Base-by-base conservation (phyloP, 345 rosid species). In the Stellera chamaejasme region DNA sequence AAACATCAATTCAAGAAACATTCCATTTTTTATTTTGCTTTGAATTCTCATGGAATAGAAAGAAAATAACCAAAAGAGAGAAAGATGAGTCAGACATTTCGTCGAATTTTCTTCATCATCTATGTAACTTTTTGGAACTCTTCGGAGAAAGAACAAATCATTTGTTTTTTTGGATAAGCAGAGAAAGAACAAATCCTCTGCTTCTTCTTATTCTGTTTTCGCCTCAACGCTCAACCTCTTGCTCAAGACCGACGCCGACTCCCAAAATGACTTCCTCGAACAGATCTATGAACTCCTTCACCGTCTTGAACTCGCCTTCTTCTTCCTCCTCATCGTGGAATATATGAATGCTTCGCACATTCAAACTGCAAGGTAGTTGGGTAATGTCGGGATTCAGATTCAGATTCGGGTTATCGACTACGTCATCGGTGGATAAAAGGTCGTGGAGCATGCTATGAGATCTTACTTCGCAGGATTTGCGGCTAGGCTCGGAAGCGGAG, bases 201-300 rank as follows among this genome's bases (percentile, higher is more conserved):
- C 62, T 77, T 67, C 72, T 56, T 77, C 45, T 61, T 45, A 65
- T 72, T 80, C 59, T 80, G 82, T 64, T 73, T 82, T 47, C 66
- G 75, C 51, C 87, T 68, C 75, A 82, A 79, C 77, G 73, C 71
- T 79, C 50, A 86, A 55, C 23, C 67, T 86, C 79, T 73, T 81
- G 62, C 87, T 75, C 28, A 81, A 79, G 39, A 75, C 78, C 23
- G 89, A 82, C 5, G 36, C 36, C 36, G 36, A 28, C 36, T 28
- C 36, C 36, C 36, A 28, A 28, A 28, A 84, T 83, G 47, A 82
- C 67, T 14, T 72, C 79, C 15, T 74, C 77, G 10, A 75, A 71
- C 45, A 86, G 82, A 79, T 86, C 90, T 75, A 86, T 83, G n/a
- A 81, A 78, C 66, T 86, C 95, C 69, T 83, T 83, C 87, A 86